A percentile compares a stretch with the other conserved stretches of the same genome.
Evolutionary conservation across 2,329 filamentous ascomycete genomes (phyloP).

Genomic region (Aspergillus intermedius): DNA sequence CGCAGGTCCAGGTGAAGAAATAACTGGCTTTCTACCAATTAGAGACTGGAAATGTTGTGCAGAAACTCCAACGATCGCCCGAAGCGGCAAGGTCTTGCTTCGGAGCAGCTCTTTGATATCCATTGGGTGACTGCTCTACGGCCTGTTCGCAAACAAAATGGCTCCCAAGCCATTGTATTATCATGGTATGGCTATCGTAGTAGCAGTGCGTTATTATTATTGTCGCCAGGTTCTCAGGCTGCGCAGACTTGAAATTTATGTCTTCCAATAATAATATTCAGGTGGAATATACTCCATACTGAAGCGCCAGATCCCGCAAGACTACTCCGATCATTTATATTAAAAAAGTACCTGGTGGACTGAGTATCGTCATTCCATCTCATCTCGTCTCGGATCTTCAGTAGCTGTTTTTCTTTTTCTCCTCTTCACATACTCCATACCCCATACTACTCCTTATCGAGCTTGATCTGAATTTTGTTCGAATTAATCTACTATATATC

Average conservation of each 20-base stretch:
- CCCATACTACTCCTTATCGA: not conserved
- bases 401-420: not conserved
- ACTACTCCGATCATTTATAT: no score
- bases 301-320: no score
- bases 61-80: not conserved
- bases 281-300: no score
- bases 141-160: no score
- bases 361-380: not conserved
- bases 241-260: no score
- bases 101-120: not conserved
- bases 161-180: no score
- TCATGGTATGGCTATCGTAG: no score
- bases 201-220: no score
- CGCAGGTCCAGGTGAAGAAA: not conserved
- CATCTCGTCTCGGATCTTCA: not conserved
- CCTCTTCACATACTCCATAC: not conserved
- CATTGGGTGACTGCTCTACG: not conserved
- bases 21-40: not conserved
- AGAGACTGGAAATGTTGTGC: not conserved
- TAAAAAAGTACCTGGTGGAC: not conserved
- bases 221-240: no score
- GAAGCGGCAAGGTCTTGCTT: not conserved
- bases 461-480: not conserved
- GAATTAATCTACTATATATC: not conserved
- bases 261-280: no score